Conservation (phyloP, 371 early-diverging fungal species). For the Phascolomyces articulosus region DNA sequence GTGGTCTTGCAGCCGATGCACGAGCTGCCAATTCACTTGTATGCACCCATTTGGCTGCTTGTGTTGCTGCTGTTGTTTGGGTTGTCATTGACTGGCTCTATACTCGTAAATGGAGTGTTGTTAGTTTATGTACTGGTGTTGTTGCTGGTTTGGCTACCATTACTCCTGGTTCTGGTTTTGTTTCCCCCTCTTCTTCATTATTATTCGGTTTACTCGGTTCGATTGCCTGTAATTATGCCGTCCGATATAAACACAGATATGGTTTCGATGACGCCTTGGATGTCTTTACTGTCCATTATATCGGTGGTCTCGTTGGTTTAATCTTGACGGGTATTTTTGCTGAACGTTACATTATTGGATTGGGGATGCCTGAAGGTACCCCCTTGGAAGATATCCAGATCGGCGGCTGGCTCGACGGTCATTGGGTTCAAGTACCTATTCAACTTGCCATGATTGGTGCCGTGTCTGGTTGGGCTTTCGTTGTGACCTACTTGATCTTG, state of each 20-base stretch:
- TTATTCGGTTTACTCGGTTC: slow-evolving; percentile 70
- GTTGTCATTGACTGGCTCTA: slow-evolving; percentile 68
- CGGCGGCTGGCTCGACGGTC: slow-evolving; percentile 72
- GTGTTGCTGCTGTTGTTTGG: slow-evolving; percentile 75
- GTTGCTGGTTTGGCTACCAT: slow-evolving; percentile 85
- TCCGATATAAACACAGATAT: slow-evolving; percentile 63
- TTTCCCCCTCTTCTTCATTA: slow-evolving; percentile 70
- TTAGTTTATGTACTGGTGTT: slow-evolving; percentile 85
- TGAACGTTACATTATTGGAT: slow-evolving; percentile 53
- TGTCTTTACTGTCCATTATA: slow-evolving; percentile 73
- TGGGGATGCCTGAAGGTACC: slow-evolving; percentile 66
- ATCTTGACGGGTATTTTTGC: slow-evolving; percentile 79
- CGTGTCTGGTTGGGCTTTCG: slow-evolving; percentile 66
- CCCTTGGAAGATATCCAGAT: slow-evolving; percentile 43
- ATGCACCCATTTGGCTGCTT: slow-evolving; percentile 74
- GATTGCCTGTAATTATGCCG: slow-evolving; percentile 64
- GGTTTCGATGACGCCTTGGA: slow-evolving; percentile 81
- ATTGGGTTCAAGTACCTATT: slow-evolving; percentile 65
- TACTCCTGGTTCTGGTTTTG: slow-evolving; percentile 80
- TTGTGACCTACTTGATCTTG: slow-evolving; percentile 62
- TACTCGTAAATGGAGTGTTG: slow-evolving; percentile 67
- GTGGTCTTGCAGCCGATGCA: slow-evolving; percentile 71
- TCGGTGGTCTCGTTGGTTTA: slow-evolving; percentile 75
- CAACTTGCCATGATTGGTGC: slow-evolving; percentile 62
- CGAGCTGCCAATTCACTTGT: slow-evolving; percentile 77